Base-by-base conservation (phyloP, 2,329 filamentous ascomycete species). In the Aspergillus piperis region DNA sequence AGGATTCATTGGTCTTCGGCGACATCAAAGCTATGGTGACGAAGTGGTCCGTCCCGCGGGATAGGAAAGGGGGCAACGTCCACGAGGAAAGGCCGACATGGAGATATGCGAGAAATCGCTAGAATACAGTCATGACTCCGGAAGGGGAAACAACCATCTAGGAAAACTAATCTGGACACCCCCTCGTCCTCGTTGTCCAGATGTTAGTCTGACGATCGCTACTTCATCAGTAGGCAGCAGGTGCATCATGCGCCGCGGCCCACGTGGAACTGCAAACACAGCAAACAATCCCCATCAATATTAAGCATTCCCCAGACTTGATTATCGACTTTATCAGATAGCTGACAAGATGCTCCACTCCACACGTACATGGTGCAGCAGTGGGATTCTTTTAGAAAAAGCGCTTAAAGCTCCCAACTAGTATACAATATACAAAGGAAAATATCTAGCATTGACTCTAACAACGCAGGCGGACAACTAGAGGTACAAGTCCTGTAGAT, bases 391-490 rank as follows among this genome's bases (percentile, higher is more conserved):
- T 27, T 3, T 8, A 27, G 4, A 10, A 11, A 32, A 8, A 13
- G 21, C 5, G n/a, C 23, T 27, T 32, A 13, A n/a, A 15, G 23
- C 19, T 32, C 6, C 32, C 23, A 10, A 8, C 19, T 25, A 60
- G 15, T 41, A 17, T 52, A 8, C 36, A 57, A n/a, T 8, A 49
- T 30, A 62, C 61, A 64, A 63, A 63, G 42, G 56, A 59, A 68
- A 72, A 64, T 65, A 69, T 76, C 72, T 77, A 71, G 67, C 66
- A 75, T 76, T 75, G 69, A 60, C 65, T 76, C 73, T 76, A 76
- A 66, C 61, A 63, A 70, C 64, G 63, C 67, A 71, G 63, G 70
- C 67, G 65, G 70, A 72, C 66, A 72, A 70, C 71, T 77, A 77
- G 69, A 74, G 70, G 67, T 78, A 77, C 75, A 78, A 60, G 68